Evolutionary conservation across 352 stramenopile species (phyloP).

Genomic region (Pythium phragmitis): DNA sequence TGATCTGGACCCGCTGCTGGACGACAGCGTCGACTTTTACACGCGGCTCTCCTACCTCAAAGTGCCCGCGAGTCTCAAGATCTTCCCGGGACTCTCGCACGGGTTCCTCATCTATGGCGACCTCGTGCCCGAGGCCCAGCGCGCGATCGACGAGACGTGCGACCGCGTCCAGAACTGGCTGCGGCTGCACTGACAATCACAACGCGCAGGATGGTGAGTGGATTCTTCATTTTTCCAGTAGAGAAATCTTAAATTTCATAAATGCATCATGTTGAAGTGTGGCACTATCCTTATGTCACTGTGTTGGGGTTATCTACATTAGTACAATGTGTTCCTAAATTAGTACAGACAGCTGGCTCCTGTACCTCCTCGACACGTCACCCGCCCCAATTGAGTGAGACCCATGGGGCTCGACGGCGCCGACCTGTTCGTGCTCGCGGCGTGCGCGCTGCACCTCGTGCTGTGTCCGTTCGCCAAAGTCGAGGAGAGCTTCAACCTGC

Average conservation of each 20-base stretch:
- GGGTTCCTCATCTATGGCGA: constrained; percentile 88
- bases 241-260: constrained; percentile 1
- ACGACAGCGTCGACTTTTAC: constrained; percentile 91
- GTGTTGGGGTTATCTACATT: neutral
- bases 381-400: neutral
- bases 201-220: constrained; percentile 30
- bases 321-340: too few relatives aligned
- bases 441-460: constrained; percentile 44
- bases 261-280: constrained; percentile 6
- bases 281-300: constrained; percentile 1
- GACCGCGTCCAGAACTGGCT: constrained; percentile 74
- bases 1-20: constrained; percentile 82
- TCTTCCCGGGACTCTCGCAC: constrained; percentile 81
- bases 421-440: constrained; percentile 41
- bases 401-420: constrained; percentile 4
- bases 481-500: constrained; percentile 98
- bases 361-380: constrained; percentile 5
- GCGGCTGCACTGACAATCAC: constrained; percentile 20
- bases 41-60: constrained; percentile 79
- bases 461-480: constrained; percentile 88
- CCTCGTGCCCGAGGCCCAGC: constrained; percentile 74
- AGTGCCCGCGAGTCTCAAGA: constrained; percentile 79
- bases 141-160: constrained; percentile 79
- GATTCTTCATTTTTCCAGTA: constrained; percentile 17
- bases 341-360: too few relatives aligned